A percentile compares a stretch with the other conserved stretches of the same genome.
Conservation (phyloP, 768 basidiomycete genomes). For the Psilocybe azurescens region DNA sequence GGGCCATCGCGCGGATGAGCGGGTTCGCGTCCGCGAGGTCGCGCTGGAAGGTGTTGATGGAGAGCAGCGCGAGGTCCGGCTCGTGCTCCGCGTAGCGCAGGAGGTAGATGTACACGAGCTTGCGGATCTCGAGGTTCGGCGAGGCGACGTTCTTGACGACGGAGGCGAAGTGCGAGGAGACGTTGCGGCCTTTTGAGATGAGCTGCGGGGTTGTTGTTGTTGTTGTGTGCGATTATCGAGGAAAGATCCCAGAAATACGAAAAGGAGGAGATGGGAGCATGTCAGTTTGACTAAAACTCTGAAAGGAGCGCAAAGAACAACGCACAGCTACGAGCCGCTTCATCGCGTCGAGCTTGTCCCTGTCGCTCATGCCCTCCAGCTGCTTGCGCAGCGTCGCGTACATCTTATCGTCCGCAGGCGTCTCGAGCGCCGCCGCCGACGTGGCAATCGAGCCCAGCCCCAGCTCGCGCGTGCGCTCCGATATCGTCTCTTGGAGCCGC, state of each 20-base stretch:
- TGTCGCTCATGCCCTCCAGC: slow-evolving; percentile 86
- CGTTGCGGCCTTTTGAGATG: slow-evolving; percentile 91
- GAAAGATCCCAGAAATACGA: no score
- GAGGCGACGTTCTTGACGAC: slow-evolving; percentile 98
- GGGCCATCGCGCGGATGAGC: slow-evolving; percentile 94
- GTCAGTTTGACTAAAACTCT: neutral
- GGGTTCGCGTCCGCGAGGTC: slow-evolving; percentile 93
- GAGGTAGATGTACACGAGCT: slow-evolving; percentile 98
- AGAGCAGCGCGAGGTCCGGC: slow-evolving; percentile 92
- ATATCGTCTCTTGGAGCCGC: slow-evolving; percentile 83
- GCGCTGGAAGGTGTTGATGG: slow-evolving; percentile 98
- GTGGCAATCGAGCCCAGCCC: slow-evolving; percentile 40
- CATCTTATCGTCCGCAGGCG: slow-evolving; percentile 75
- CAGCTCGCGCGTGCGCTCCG: slow-evolving; percentile 81
- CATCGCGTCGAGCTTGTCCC: slow-evolving; percentile 94
- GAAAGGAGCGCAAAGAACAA: slow-evolving; percentile 17
- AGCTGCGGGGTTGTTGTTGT: slow-evolving; percentile 67
- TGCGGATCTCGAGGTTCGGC: slow-evolving; percentile 90
- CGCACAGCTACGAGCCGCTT: slow-evolving; percentile 92
- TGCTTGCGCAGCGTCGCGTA: slow-evolving; percentile 80
- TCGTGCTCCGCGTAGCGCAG: slow-evolving; percentile 92
- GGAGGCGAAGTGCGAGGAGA: slow-evolving; percentile 93
- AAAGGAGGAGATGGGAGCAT: no score
- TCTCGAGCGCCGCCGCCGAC: slow-evolving; percentile 45
- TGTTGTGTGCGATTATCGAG: neutral